phyloP scores from a whole-genome alignment of 495 filamentous ascomycete genomes.

The Aspergillus saccharolyticus region DNA sequence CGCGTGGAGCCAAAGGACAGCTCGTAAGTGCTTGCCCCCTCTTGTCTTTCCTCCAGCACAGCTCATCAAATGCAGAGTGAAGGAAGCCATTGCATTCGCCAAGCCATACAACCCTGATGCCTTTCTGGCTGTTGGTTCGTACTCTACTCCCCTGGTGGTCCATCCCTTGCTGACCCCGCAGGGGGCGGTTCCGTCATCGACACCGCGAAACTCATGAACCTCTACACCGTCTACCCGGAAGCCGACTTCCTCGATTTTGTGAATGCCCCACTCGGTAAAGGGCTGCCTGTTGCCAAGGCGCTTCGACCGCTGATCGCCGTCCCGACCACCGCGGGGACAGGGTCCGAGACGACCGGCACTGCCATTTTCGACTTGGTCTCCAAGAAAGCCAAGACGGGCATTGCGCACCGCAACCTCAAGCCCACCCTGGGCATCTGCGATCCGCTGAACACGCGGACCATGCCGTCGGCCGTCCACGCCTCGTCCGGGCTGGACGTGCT shows the following conservation, averaged over 20 bases:
- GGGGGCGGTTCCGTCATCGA: conserved; percentile 81
- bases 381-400: conserved; percentile 86
- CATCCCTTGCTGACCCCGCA: conserved; percentile 9
- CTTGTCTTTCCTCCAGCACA: not conserved
- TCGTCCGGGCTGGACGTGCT: conserved; percentile 88
- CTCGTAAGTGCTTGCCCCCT: conserved; percentile 51
- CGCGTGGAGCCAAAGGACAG: conserved; percentile 89
- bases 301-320: conserved; percentile 84
- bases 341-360: conserved; percentile 92
- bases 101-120: conserved; percentile 77
- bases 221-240: conserved; percentile 82
- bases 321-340: conserved; percentile 92
- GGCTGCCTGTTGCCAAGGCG: conserved; percentile 72
- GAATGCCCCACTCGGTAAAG: conserved; percentile 89
- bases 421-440: conserved; percentile 95
- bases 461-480: conserved; percentile 89
- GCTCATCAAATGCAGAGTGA: conserved; percentile 37
- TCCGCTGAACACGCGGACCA: conserved; percentile 88
- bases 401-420: conserved; percentile 91
- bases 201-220: conserved; percentile 97
- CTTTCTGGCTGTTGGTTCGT: conserved; percentile 80
- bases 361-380: conserved; percentile 94
- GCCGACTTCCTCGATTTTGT: conserved; percentile 96
- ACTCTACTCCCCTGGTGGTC: conserved; percentile 2
- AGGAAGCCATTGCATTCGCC: conserved; percentile 79